These are phyloP conservation scores for Huntiella omanensis DNA, from an alignment of 2,329 filamentous ascomycete species.

Conservation along the genomic window DNA sequence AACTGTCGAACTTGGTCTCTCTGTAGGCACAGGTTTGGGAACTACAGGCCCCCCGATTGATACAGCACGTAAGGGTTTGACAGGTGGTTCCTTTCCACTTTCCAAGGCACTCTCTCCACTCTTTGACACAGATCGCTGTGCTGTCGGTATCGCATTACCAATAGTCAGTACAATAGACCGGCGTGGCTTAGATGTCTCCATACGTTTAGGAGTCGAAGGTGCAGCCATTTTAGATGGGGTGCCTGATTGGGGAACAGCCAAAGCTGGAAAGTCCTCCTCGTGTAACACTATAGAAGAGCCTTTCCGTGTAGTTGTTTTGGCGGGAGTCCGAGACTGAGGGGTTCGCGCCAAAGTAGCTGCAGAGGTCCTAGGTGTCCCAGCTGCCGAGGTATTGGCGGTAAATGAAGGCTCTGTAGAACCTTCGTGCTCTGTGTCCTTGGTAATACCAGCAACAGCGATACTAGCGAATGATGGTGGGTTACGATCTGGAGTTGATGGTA, in stretches of 20 bases:
- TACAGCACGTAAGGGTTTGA: background rate
- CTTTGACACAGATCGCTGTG: background rate
- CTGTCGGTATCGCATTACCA: constrained; percentile 1
- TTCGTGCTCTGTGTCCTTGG: background rate
- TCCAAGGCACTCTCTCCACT: too few species aligned
- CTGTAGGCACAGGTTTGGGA: too few species aligned
- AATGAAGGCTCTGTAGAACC: too few species aligned
- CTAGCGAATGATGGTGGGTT: constrained; percentile 1
- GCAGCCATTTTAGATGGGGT: background rate
- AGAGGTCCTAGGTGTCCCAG: too few species aligned
- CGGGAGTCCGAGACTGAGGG: constrained; percentile 12
- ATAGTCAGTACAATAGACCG: constrained; percentile 2
- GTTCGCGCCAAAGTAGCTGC: background rate
- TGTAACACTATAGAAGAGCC: constrained; percentile 21
- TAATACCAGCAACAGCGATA: constrained; percentile 1
- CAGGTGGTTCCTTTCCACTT: background rate
- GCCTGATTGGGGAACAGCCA: constrained; percentile 3
- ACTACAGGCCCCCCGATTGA: background rate
- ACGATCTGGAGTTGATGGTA: constrained; percentile 7
- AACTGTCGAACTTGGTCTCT: too few species aligned
- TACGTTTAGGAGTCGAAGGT: background rate
- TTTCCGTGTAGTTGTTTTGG: constrained; percentile 6
- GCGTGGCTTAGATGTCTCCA: constrained; percentile 6
- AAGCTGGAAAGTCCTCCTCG: constrained; percentile 40
- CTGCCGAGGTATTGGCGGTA: too few species aligned